Evolutionary conservation across 495 filamentous ascomycete genomes (phyloP).

Genomic region (Cairneyella variabilis): DNA sequence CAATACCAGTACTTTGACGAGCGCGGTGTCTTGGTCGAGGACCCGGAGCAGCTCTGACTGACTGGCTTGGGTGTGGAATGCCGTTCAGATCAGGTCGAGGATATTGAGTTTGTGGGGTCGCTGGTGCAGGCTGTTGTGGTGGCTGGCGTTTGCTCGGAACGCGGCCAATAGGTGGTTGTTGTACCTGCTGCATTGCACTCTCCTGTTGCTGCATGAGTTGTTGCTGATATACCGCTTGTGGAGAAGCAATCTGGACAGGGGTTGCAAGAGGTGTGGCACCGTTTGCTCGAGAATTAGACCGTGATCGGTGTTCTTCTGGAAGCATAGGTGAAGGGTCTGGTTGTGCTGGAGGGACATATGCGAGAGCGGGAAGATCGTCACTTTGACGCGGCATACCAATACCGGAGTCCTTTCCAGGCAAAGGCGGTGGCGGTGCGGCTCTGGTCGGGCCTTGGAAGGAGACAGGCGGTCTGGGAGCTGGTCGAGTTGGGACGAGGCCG

Average conservation of each 20-base stretch:
- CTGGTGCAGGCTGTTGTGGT: slow-evolving; percentile 39
- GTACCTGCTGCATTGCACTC: slow-evolving; percentile 70
- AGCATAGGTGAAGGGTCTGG: slow-evolving; percentile 44
- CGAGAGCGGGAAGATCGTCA: slow-evolving; percentile 43
- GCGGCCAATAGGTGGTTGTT: slow-evolving; percentile 52
- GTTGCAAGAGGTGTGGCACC: slow-evolving; percentile 40
- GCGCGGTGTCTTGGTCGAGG: slow-evolving; percentile 72
- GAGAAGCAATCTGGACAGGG: slow-evolving; percentile 30
- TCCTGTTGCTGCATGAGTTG: slow-evolving; percentile 68
- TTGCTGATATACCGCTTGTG: slow-evolving; percentile 62
- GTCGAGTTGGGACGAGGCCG: slow-evolving; percentile 58
- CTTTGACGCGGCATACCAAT: slow-evolving; percentile 49
- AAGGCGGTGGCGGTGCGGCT: slow-evolving; percentile 39
- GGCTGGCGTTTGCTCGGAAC: slow-evolving; percentile 60
- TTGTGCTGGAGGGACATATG: slow-evolving; percentile 40
- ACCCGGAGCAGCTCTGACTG: slow-evolving; percentile 36
- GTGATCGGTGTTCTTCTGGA: slow-evolving; percentile 49
- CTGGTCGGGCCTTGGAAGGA: slow-evolving; percentile 32
- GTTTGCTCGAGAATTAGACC: slow-evolving; percentile 48
- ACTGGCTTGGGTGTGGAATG: slow-evolving; percentile 43
- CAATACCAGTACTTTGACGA: slow-evolving; percentile 67
- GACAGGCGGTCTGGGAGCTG: slow-evolving; percentile 61
- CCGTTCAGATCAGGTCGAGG: slow-evolving; percentile 54
- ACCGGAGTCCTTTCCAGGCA: slow-evolving; percentile 46
- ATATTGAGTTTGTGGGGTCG: slow-evolving; percentile 52